Percentiles rank a stretch among this genome's conserved stretches.
Conservation (phyloP, 345 rosid species). For the Euclidium syriacum region DNA sequence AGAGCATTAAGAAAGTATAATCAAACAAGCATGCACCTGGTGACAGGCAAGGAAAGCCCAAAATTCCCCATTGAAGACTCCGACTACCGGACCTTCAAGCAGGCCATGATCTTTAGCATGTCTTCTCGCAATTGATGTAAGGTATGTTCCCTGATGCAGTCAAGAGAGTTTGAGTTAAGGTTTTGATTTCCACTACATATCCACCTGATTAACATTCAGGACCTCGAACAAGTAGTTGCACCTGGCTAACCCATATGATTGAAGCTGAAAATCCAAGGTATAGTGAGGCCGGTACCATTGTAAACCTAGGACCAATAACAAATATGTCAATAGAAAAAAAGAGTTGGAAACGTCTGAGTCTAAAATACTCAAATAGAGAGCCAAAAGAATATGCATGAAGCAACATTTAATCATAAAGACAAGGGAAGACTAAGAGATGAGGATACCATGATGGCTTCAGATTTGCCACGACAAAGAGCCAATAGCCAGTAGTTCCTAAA, state of each 20-base stretch:
- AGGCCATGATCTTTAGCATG: constrained; percentile 57
- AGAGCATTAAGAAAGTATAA: background rate
- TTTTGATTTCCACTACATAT: background rate
- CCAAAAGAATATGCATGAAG: background rate
- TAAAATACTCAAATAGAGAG: too few species aligned
- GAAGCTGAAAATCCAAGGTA: constrained; percentile 92
- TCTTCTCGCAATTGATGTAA: constrained; percentile 70
- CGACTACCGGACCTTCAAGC: constrained; percentile 73
- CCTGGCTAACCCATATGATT: constrained; percentile 96
- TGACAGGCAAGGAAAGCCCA: constrained; percentile 85
- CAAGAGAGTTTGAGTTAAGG: background rate
- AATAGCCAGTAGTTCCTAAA: constrained; percentile 86
- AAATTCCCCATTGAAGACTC: constrained; percentile 85
- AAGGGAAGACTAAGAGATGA: constrained; percentile 7
- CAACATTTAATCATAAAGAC: background rate
- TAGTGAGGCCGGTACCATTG: constrained; percentile 80
- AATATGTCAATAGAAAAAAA: background rate
- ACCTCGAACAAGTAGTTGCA: constrained; percentile 23
- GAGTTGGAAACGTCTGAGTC: background rate
- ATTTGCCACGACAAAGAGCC: constrained; percentile 89
- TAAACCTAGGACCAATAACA: constrained; percentile 44
- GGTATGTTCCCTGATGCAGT: constrained; percentile 74
- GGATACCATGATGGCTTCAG: constrained; percentile 73
- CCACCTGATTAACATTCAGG: background rate
- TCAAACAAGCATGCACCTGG: constrained; percentile 49